phyloP scores from a whole-genome alignment of 192 early-diverging fungal genomes.

The Coemansia sp. region DNA sequence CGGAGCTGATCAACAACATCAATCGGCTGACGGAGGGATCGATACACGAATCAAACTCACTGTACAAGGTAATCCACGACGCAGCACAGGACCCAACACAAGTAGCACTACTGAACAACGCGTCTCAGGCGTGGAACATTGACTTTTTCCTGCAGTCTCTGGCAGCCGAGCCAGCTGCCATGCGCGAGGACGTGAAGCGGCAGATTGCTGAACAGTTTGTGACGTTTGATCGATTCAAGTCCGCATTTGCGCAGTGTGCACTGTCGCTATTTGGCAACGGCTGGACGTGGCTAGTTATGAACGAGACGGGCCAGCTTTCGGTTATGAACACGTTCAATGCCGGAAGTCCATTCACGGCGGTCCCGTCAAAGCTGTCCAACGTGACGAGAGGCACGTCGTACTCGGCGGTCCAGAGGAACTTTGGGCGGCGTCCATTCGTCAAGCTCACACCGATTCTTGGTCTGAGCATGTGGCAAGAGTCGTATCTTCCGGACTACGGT shows the following conservation, averaged over 20 bases:
- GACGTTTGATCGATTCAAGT: slow-evolving; percentile 41
- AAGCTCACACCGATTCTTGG: slow-evolving; percentile 38
- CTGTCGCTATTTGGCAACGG: slow-evolving; percentile 50
- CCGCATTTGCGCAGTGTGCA: slow-evolving; percentile 27
- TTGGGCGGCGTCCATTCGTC: slow-evolving; percentile 16
- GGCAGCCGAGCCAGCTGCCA: slow-evolving; percentile 15
- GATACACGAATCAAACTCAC: slow-evolving; percentile 30
- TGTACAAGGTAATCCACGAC: slow-evolving; percentile 30
- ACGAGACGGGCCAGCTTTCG: slow-evolving; percentile 27
- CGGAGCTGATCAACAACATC: slow-evolving; percentile 44
- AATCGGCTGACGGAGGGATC: slow-evolving; percentile 44
- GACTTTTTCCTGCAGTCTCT: slow-evolving; percentile 50
- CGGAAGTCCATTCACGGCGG: slow-evolving; percentile 33
- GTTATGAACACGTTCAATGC: slow-evolving; percentile 52
- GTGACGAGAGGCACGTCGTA: slow-evolving; percentile 15
- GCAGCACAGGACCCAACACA: slow-evolving; percentile 30
- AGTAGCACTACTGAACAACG: slow-evolving; percentile 35
- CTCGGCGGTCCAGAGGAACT: slow-evolving; percentile 14
- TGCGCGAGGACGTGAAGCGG: slow-evolving; percentile 19
- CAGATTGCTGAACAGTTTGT: slow-evolving; percentile 32
- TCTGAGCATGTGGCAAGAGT: slow-evolving; percentile 54
- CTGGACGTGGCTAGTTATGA: slow-evolving; percentile 52
- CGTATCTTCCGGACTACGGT: slow-evolving; percentile 45
- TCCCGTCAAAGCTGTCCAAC: slow-evolving; percentile 14
- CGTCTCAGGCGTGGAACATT: slow-evolving; percentile 54